These are phyloP conservation scores for Agarophyton chilense DNA, from an alignment of 23 red algal species.

Conservation along the genomic window DNA sequence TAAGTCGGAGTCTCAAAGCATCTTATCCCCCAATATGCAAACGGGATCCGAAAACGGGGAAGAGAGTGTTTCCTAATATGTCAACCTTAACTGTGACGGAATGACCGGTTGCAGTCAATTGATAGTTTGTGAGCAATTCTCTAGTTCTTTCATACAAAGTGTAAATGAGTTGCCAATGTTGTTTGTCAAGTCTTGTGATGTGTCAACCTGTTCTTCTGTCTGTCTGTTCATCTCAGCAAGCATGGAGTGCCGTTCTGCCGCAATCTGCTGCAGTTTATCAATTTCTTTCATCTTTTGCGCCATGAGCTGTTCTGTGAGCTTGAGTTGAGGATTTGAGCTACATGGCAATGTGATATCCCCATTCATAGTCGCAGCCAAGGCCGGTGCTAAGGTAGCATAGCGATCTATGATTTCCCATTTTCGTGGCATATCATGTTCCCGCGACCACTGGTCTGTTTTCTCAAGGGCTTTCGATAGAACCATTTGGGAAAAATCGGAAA, in stretches of 20 bases:
- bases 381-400: not conserved
- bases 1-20: conserved; percentile 25
- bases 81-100: not conserved
- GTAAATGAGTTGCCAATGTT: conserved; percentile 11
- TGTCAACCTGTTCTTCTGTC: not conserved
- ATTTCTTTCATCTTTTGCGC: conserved; percentile 16
- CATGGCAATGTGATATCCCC: not conserved
- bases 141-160: not conserved
- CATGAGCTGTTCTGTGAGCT: not conserved
- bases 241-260: not conserved
- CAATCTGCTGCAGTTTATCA: conserved; percentile 10
- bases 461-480: not conserved
- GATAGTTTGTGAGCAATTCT: not conserved
- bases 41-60: conserved; percentile 61
- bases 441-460: not conserved
- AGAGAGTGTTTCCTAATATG: conserved; percentile 46
- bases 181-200: not conserved
- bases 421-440: not conserved
- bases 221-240: not conserved
- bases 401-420: not conserved
- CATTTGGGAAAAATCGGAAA: not conserved
- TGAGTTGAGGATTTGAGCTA: not conserved
- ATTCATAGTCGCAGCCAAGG: not conserved
- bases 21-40: conserved; percentile 40
- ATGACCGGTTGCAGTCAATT: not conserved